Conservation (phyloP, 78 protist species). For the Dictyostelium capitatum region DNA sequence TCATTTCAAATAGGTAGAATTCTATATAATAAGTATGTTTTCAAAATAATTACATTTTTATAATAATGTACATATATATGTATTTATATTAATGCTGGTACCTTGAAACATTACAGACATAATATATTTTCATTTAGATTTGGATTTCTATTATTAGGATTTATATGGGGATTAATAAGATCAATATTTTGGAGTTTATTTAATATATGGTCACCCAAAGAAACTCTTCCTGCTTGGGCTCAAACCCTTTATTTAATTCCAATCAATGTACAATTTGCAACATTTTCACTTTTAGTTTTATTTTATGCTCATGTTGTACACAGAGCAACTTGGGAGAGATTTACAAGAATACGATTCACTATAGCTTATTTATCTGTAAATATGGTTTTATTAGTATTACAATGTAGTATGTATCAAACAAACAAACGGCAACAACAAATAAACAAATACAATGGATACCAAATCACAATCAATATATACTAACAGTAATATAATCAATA, state of each 20-base stretch:
- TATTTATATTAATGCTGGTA: too few species aligned
- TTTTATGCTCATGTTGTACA: conserved; percentile 81
- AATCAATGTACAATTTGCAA: conserved; percentile 68
- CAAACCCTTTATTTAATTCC: conserved; percentile 15
- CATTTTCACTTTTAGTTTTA: conserved; percentile 58
- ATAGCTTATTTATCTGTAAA: conserved; percentile 57
- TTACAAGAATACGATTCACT: conserved; percentile 51
- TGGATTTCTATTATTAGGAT: conserved; percentile 70
- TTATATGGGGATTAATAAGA: conserved; percentile 60
- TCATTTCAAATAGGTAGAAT: conserved; percentile 68
- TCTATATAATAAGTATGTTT: conserved; percentile 58
- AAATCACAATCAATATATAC: too few species aligned
- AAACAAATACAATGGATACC: too few species aligned
- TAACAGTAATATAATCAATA: too few species aligned
- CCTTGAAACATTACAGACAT: conserved; percentile 26
- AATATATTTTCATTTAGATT: conserved; percentile 74
- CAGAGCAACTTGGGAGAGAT: conserved; percentile 58
- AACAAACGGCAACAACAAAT: background rate
- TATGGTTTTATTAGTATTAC: conserved; percentile 34
- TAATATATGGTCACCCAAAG: background rate
- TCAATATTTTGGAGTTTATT: conserved; percentile 35
- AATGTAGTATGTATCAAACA: conserved; percentile 38
- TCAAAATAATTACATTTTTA: too few species aligned
- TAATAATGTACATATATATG: too few species aligned
- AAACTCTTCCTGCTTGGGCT: background rate